Evolutionary conservation across 805 yeast species (phyloP).

Genomic region (Ogataea degrootiae): DNA sequence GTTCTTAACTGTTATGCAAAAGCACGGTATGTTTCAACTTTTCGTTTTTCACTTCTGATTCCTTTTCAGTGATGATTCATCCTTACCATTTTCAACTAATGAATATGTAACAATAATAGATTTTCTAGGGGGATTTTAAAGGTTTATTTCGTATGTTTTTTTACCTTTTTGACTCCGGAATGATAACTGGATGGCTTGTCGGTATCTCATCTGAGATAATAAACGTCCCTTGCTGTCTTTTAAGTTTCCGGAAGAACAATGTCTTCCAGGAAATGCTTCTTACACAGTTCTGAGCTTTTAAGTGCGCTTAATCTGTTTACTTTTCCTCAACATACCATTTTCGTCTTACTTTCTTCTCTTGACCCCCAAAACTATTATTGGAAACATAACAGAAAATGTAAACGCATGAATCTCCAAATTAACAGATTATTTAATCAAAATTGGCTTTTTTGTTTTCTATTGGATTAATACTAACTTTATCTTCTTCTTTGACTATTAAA

Average conservation of each 20-base stretch:
- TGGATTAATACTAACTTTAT: constrained; percentile 1
- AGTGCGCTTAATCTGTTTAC: constrained; percentile 50
- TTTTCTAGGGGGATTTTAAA: too few species aligned
- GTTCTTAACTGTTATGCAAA: constrained; percentile 96
- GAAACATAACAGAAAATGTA: too few species aligned
- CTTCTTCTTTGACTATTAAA: constrained; percentile 6
- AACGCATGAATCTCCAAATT: too few species aligned
- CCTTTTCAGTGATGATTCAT: neutral
- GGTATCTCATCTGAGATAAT: constrained; percentile 36
- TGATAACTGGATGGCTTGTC: constrained; percentile 98
- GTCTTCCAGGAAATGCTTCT: constrained; percentile 44
- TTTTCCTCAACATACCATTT: constrained; percentile 52
- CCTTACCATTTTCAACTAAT: too few species aligned
- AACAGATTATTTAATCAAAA: neutral
- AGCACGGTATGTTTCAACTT: constrained; percentile 65
- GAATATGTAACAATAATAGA: too few species aligned
- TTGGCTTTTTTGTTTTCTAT: constrained; percentile 19
- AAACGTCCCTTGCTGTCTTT: constrained; percentile 92
- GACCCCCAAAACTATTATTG: neutral
- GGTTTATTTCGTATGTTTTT: neutral
- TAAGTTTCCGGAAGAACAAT: constrained; percentile 87
- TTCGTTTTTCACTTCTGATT: neutral
- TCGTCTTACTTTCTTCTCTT: neutral
- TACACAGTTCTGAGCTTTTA: constrained; percentile 48
- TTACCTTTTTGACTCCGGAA: constrained; percentile 52